phyloP scores from a whole-genome alignment of 2,329 filamentous ascomycete genomes.

The Sporothrix euskadiensis region DNA sequence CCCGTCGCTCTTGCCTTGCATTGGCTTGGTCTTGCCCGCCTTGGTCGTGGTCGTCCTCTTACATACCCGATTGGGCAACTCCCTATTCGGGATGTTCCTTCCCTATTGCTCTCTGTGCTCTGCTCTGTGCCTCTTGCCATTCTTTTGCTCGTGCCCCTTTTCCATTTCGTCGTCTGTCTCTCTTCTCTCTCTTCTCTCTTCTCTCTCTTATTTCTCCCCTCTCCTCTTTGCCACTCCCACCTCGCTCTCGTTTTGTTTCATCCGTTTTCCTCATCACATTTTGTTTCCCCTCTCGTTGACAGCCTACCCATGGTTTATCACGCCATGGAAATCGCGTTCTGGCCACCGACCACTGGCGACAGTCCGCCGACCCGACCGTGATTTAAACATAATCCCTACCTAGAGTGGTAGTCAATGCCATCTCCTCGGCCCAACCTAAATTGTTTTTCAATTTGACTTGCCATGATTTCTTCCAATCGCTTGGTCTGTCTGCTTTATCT shows the following conservation, averaged over 20 bases:
- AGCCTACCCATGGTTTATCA: slow-evolving; percentile 7
- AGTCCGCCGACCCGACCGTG: background rate
- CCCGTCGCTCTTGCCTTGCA: slow-evolving; percentile 2
- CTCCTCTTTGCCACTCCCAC: background rate
- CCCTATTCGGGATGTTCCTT: background rate
- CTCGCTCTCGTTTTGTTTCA: background rate
- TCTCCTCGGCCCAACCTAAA: slow-evolving; percentile 9
- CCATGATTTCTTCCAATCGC: background rate
- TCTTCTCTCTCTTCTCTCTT: background rate
- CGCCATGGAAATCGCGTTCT: background rate
- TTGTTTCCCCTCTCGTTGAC: background rate
- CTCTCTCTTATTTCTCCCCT: background rate
- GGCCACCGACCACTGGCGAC: no score
- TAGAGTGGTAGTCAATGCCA: background rate
- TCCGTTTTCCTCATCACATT: background rate
- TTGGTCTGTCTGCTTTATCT: background rate
- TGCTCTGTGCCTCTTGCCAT: background rate
- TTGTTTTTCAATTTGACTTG: background rate
- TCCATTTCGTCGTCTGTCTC: background rate
- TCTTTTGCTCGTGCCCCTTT: background rate
- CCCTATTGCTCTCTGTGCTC: background rate
- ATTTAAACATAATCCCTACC: background rate
- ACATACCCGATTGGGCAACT: slow-evolving; percentile 25
- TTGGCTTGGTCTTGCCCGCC: background rate
- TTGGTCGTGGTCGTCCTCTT: background rate